phyloP scores from a whole-genome alignment of 176 grass and related monocot genomes.

The Puccinellia tenuiflora region DNA sequence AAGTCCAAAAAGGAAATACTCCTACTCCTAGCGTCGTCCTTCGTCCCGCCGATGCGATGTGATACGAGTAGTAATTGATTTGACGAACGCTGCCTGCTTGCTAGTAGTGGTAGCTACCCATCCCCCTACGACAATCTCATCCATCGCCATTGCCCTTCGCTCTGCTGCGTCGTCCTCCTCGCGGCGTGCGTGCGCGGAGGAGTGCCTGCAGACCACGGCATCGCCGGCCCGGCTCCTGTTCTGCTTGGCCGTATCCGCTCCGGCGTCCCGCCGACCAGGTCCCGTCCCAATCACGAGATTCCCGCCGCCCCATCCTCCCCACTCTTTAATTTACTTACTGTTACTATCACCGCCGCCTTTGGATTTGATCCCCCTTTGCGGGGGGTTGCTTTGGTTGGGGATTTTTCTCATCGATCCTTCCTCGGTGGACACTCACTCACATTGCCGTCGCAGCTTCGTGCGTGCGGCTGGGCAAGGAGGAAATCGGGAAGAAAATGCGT shows the following conservation, averaged over 20 bases:
- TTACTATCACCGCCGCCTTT: neutral
- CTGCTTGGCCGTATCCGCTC: constrained; percentile 6
- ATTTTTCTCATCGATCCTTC: neutral
- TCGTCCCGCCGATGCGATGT: neutral
- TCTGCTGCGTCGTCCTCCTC: neutral
- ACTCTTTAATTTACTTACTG: neutral
- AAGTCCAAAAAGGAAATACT: neutral
- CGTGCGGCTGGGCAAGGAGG: neutral
- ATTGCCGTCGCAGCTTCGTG: neutral
- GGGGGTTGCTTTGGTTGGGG: neutral
- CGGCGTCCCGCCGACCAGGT: constrained; percentile 33
- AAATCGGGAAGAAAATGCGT: neutral
- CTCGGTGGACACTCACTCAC: too few species aligned
- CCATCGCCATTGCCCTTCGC: neutral
- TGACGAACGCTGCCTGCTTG: neutral
- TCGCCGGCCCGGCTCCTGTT: neutral
- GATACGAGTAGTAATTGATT: neutral
- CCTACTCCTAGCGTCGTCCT: neutral
- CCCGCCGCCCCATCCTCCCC: neutral
- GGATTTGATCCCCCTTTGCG: neutral
- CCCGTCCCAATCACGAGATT: constrained; percentile 28
- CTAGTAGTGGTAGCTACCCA: too few species aligned
- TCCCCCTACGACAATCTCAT: too few species aligned
- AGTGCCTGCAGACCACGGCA: too few species aligned
- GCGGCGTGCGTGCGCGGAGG: neutral